Evolutionary conservation across 495 filamentous ascomycete genomes (phyloP).

Genomic region (Penicillium nucicola): DNA sequence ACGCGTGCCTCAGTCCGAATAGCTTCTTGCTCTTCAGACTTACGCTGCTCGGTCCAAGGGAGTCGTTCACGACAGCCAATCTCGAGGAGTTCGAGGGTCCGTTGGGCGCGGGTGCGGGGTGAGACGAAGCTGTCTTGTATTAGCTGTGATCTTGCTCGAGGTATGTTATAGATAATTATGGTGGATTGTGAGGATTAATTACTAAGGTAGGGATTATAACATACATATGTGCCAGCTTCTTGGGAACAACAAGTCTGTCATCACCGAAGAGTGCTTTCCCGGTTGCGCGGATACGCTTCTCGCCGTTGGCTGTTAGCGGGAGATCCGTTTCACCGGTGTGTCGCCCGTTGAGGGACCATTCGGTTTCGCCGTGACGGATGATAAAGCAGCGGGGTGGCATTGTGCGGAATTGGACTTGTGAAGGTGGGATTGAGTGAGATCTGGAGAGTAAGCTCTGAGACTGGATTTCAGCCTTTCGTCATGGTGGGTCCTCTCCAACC

Average conservation of each 20-base stretch:
- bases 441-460: too few species aligned
- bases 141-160: neutral
- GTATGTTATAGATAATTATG: neutral
- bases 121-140: constrained; percentile 66
- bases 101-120: constrained; percentile 78
- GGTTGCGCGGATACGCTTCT: constrained; percentile 77
- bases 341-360: constrained; percentile 92
- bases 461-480: too few species aligned
- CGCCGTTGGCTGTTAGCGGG: constrained; percentile 79
- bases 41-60: constrained; percentile 50
- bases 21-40: constrained; percentile 31
- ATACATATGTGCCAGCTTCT: constrained; percentile 72
- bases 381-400: constrained; percentile 88
- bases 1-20: constrained; percentile 54
- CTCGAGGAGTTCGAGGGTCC: constrained; percentile 79
- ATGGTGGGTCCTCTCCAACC: too few species aligned
- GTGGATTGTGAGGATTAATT: neutral
- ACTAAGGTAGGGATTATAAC: constrained; percentile 4
- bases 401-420: neutral
- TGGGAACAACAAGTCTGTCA: constrained; percentile 82
- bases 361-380: constrained; percentile 90
- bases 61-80: constrained; percentile 52
- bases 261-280: constrained; percentile 79
- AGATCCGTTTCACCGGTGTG: constrained; percentile 90
- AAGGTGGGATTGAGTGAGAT: too few species aligned